Percentiles rank a stretch among this genome's conserved stretches.
Evolutionary conservation across 2,329 filamentous ascomycete species (phyloP).

Genomic region (Thelonectria rubi): DNA sequence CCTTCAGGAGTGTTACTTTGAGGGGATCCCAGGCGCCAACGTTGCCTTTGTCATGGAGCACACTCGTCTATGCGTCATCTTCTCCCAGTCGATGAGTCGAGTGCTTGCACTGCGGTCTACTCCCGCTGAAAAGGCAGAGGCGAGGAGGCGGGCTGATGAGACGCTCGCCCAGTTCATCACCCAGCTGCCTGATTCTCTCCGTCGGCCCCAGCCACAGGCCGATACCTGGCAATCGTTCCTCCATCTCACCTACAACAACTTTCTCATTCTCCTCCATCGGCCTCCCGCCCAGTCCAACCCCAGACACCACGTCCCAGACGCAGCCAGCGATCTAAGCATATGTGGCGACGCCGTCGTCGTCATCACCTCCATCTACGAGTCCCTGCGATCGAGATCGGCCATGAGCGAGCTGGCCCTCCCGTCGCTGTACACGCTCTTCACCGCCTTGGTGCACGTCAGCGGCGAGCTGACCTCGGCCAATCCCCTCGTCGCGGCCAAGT

Average conservation of each 20-base stretch:
- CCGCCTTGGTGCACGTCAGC: constrained; percentile 43
- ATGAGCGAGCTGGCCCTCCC: constrained; percentile 43
- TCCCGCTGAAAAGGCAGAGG: constrained; percentile 38
- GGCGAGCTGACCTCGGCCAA: constrained; percentile 42
- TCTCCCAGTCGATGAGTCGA: constrained; percentile 50
- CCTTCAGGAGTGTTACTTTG: constrained; percentile 55
- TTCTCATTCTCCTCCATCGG: constrained; percentile 48
- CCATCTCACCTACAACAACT: constrained; percentile 49
- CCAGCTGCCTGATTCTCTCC: constrained; percentile 42
- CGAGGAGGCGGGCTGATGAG: constrained; percentile 44
- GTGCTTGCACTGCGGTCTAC: constrained; percentile 39
- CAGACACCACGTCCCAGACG: constrained; percentile 19
- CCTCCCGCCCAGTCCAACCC: constrained; percentile 36
- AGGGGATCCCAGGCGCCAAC: constrained; percentile 51
- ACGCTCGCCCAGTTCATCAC: constrained; percentile 45
- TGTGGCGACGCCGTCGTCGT: constrained; percentile 43
- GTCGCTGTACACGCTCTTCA: constrained; percentile 44
- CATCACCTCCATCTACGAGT: constrained; percentile 45
- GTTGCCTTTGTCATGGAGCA: constrained; percentile 57
- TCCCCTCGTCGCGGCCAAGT: constrained; percentile 45
- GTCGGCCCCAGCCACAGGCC: constrained; percentile 32
- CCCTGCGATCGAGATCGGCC: constrained; percentile 34
- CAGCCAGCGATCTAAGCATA: constrained; percentile 42
- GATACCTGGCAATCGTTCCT: constrained; percentile 45
- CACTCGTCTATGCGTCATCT: constrained; percentile 59